phyloP scores from a whole-genome alignment of 805 yeast species.

The Debaryomyces castellii region DNA sequence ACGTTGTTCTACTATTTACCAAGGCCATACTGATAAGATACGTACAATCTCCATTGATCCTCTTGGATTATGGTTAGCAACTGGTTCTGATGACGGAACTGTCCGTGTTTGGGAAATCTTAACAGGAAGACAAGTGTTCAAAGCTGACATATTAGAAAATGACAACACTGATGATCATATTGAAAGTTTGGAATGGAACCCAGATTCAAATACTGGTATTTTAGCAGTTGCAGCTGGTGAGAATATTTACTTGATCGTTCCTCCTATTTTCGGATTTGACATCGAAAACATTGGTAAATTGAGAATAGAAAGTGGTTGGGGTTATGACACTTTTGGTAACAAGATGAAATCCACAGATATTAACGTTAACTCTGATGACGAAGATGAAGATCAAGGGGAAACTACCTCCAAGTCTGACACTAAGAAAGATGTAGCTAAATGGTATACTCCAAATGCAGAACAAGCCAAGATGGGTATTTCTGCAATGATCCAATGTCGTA shows the following conservation, averaged over 20 bases:
- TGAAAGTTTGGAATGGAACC: constrained; percentile 88
- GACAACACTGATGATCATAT: constrained; percentile 71
- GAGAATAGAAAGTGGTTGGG: constrained; percentile 88
- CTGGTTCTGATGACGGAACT: constrained; percentile 96
- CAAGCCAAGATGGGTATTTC: constrained; percentile 66
- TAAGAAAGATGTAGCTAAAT: constrained; percentile 63
- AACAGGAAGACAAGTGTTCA: constrained; percentile 91
- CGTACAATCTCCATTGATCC: constrained; percentile 86
- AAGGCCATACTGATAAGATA: constrained; percentile 81
- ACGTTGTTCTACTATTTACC: constrained; percentile 76
- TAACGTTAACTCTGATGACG: constrained; percentile 40
- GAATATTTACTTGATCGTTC: constrained; percentile 72
- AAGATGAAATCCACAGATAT: constrained; percentile 29
- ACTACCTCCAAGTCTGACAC: constrained; percentile 11
- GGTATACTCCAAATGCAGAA: constrained; percentile 75
- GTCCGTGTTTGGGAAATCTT: constrained; percentile 95
- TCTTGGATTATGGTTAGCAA: constrained; percentile 90
- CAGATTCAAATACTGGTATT: constrained; percentile 69
- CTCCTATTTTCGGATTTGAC: constrained; percentile 88
- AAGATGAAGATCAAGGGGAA: constrained; percentile 33
- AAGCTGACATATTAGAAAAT: constrained; percentile 51
- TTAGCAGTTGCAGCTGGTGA: constrained; percentile 86
- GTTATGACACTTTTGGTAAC: constrained; percentile 67
- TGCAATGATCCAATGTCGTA: constrained; percentile 64
- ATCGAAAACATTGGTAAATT: constrained; percentile 78